Conservation (phyloP, 2,329 filamentous ascomycete genomes). For the Malbranchea zuffiana region DNA sequence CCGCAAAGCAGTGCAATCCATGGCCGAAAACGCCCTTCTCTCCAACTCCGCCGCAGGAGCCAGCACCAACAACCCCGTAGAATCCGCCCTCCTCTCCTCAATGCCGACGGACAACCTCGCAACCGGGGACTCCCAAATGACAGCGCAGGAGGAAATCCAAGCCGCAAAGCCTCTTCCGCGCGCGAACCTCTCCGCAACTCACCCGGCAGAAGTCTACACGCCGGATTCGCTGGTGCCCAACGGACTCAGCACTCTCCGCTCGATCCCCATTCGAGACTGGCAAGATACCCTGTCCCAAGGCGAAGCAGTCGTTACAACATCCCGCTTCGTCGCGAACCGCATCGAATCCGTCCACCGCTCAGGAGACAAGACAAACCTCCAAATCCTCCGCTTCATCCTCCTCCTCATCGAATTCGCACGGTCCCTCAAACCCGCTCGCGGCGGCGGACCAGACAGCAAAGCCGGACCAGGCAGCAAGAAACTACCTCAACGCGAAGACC, state of each 20-base stretch:
- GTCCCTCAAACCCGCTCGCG: slow-evolving; percentile 22
- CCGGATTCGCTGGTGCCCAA: slow-evolving; percentile 34
- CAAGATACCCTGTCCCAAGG: slow-evolving; percentile 28
- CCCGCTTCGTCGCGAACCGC: slow-evolving; percentile 36
- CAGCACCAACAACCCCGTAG: slow-evolving; percentile 26
- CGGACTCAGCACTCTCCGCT: slow-evolving; percentile 31
- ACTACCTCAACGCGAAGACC: slow-evolving; percentile 31
- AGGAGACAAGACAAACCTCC: slow-evolving; percentile 32
- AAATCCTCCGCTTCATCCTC: slow-evolving; percentile 37
- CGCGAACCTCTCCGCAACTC: slow-evolving; percentile 33
- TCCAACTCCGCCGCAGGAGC: slow-evolving; percentile 28
- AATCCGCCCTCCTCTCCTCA: slow-evolving; percentile 34
- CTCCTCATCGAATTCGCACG: slow-evolving; percentile 35
- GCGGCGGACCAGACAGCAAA: slow-evolving; percentile 19
- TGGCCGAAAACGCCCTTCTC: slow-evolving; percentile 39
- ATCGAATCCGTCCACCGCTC: slow-evolving; percentile 30
- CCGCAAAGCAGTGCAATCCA: slow-evolving; percentile 37
- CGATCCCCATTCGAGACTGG: slow-evolving; percentile 37
- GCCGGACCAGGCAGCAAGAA: slow-evolving; percentile 29
- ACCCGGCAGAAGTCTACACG: slow-evolving; percentile 38
- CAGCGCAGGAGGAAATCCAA: slow-evolving; percentile 33
- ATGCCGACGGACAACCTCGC: slow-evolving; percentile 28
- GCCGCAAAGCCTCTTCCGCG: slow-evolving; percentile 37
- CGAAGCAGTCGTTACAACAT: slow-evolving; percentile 29
- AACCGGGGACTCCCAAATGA: slow-evolving; percentile 24